Conservation (phyloP, 768 basidiomycete genomes). For the Sporobolomyces pararoseus region DNA sequence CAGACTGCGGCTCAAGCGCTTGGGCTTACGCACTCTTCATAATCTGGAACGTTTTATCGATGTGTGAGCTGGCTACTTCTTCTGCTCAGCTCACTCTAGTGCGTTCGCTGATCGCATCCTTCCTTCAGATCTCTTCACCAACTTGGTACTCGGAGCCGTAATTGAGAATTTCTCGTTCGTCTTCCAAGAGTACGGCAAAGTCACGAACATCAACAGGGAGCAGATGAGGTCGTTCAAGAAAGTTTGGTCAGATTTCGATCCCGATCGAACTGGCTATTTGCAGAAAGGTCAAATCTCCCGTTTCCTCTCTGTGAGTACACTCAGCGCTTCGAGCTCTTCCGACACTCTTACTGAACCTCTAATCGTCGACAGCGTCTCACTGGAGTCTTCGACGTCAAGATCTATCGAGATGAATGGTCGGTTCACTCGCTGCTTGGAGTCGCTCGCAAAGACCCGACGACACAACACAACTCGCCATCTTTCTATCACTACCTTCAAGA, state of each 20-base stretch:
- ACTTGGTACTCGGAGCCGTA: constrained; percentile 40
- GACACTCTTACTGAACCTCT: constrained; percentile 6
- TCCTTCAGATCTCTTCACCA: constrained; percentile 32
- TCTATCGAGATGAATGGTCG: constrained; percentile 70
- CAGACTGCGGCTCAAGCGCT: constrained; percentile 78
- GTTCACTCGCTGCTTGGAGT: constrained; percentile 60
- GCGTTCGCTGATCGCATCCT: background rate
- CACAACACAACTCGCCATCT: constrained; percentile 41
- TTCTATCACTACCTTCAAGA: constrained; percentile 40
- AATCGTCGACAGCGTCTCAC: constrained; percentile 61
- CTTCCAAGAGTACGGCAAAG: constrained; percentile 78
- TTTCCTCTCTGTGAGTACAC: constrained; percentile 71
- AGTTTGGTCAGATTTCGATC: constrained; percentile 81
- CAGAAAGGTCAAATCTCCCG: constrained; percentile 65
- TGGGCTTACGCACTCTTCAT: constrained; percentile 84
- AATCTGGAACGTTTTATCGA: constrained; percentile 89
- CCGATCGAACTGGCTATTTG: constrained; percentile 71
- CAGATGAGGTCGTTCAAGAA: constrained; percentile 95
- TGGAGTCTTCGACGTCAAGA: constrained; percentile 81
- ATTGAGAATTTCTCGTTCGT: constrained; percentile 88
- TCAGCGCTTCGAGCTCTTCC: background rate
- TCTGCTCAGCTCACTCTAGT: background rate
- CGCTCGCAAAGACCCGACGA: constrained; percentile 47
- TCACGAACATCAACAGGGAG: constrained; percentile 75
- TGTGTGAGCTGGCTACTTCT: constrained; percentile 61